Base-by-base conservation (phyloP, 306 rosid species). In the Vigna reflexopilosa region DNA sequence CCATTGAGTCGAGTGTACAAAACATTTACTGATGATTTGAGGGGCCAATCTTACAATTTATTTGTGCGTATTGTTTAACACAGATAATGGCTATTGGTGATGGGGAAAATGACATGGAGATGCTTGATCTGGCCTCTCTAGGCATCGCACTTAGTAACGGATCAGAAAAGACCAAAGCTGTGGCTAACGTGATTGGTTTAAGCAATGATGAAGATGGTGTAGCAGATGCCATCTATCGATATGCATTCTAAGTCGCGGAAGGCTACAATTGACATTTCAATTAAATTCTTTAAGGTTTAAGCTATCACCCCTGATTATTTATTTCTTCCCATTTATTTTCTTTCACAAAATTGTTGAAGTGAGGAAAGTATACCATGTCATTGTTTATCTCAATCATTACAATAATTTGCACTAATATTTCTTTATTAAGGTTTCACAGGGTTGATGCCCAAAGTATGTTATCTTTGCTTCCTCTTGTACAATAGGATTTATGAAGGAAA, bases 81-180 rank as follows among this genome's bases (percentile, higher is more conserved):
- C 70, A 94, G 98, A 86, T 95, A 73, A 92, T 95, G 98, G 98
- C 98, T 67, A 89, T 95, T 79, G 98, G 98, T 64, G 98, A 95
- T 62, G 98, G 97, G 69, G 98, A 95, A 80, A 95, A 92, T 84
- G 98, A 95, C 66, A 28, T 89, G 4, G 98, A 95, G 85, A 92
- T 95, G 98, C 96, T 95, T 32, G 86, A 89, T 85, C 83, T 95
- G 83, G 98, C 97, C 82, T 87, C 98, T 81, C 83, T 92, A 16
- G 96, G 98, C 79, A 22, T 92, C 16, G 98, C 98, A 61, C 91
- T 95, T 22, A 86, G 96, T 63, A 92, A 95, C 68, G 98, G 98
- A 65, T 81, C 97, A 55, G 92, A 83, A 84, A 89, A 87, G 88
- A 67, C 97, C 47, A 95, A 95, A 86, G 93, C 93, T 30, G 93